Evolutionary conservation across 495 filamentous ascomycete genomes (phyloP), one percentile per base, ranked within the genome.

Genomic region (Niebla homalea): DNA sequence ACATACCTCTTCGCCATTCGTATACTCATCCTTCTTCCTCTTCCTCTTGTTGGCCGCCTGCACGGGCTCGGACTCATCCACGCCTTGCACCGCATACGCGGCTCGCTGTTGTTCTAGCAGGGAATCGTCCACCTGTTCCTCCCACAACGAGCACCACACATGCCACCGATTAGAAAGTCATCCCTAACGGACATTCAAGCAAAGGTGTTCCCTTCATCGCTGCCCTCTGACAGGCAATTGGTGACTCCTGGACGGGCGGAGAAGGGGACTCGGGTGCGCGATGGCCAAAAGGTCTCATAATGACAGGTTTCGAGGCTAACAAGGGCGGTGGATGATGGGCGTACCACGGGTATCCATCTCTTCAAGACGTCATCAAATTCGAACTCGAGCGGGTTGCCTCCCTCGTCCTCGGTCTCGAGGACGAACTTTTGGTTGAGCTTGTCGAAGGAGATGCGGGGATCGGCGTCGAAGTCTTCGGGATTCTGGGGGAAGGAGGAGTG

Each of bases 361-460:
- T 78, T 81, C 49, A 84, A 60, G 12, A 64, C 73, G 11, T 72
- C 69, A 64, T 92, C 80, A 66, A 77, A 96, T 58, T 88, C 84
- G 66, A 80, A 95, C 60, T 96, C 89, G 4, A 36, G 29, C 14
- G 45, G 32, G 44, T 78, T 72, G 19, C 87, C 89, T 18, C 36
- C 36, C 11, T 48, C 45, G 63, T 89, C 80, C 15, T 89, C 87
- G 22, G 86, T 80, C 48, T 94, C 89, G 0, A 93, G 76, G 20
- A 89, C 77, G 65, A 81, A 89, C 59, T 85, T 90, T 53, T 79
- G 70, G 64, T 89, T 82, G 46, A 85, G 67, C 59, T 79, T 84
- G 3, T 85, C 92, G 67, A 80, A 94, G 0, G 87, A 89, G 54
- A 96, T 83, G 53, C 90, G 85, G 20, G 83, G 74, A 61, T 97